Conservation (phyloP, 192 early-diverging fungal genomes). For the Thamnidium elegans region DNA sequence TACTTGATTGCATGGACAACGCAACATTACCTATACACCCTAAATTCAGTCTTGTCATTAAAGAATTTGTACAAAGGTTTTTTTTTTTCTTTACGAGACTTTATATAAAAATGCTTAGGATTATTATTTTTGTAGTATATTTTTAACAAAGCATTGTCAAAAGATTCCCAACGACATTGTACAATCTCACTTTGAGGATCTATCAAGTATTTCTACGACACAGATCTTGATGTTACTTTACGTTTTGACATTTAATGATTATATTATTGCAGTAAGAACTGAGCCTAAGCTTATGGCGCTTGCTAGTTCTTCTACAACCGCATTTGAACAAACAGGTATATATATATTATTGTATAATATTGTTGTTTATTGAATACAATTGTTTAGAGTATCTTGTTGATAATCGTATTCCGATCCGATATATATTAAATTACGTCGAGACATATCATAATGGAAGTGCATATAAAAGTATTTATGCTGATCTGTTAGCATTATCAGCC, state of each 20-base stretch:
- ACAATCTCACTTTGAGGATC: neutral
- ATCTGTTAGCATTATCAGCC: conserved; percentile 32
- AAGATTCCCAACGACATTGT: conserved; percentile 30
- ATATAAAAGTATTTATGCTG: conserved; percentile 38
- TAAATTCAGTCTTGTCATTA: conserved; percentile 30
- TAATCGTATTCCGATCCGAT: conserved; percentile 29
- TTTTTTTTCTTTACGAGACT: neutral
- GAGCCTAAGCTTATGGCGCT: conserved; percentile 19
- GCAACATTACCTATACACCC: conserved; percentile 32
- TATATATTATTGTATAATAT: too few species aligned
- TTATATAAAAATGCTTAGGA: neutral
- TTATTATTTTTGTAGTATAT: conserved; percentile 10
- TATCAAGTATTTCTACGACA: conserved; percentile 16
- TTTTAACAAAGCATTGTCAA: conserved; percentile 14
- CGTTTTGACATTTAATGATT: conserved; percentile 32
- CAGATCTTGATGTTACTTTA: conserved; percentile 37
- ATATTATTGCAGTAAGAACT: conserved; percentile 16
- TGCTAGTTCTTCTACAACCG: neutral
- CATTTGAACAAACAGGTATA: too few species aligned
- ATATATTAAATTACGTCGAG: conserved; percentile 31
- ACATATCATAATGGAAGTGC: conserved; percentile 17
- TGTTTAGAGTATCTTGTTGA: neutral
- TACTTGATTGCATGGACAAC: conserved; percentile 27
- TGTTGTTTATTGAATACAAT: neutral
- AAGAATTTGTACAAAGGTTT: conserved; percentile 35